These are phyloP conservation scores for Sugiyamaella americana DNA, from an alignment of 805 yeast genomes.

Conservation along the genomic window DNA sequence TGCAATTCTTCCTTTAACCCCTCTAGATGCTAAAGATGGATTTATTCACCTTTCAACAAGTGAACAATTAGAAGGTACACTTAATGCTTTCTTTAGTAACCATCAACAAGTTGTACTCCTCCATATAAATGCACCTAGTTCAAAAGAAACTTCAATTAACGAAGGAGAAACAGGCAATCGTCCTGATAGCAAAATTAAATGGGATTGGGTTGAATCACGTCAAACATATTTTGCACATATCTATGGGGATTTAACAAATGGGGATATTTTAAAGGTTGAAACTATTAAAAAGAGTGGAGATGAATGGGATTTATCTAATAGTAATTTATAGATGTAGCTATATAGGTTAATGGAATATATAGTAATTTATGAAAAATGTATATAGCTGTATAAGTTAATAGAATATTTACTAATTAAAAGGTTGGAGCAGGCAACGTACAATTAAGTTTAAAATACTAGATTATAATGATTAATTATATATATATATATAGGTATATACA, in stretches of 20 bases:
- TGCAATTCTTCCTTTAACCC: slow-evolving; percentile 21
- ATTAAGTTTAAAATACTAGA: too few species aligned
- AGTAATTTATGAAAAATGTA: neutral
- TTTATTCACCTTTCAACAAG: slow-evolving; percentile 26
- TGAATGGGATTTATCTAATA: neutral
- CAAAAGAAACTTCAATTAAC: slow-evolving; percentile 12
- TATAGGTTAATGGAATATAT: neutral
- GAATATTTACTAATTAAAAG: too few species aligned
- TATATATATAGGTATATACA: too few species aligned
- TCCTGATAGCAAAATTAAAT: slow-evolving; percentile 18
- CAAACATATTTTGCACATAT: slow-evolving; percentile 24
- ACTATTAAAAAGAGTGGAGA: slow-evolving; percentile 4
- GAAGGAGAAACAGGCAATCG: slow-evolving; percentile 24
- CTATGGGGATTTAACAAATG: slow-evolving; percentile 24
- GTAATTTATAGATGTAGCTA: slow-evolving; percentile 5
- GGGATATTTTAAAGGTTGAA: slow-evolving; percentile 18
- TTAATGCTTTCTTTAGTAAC: slow-evolving; percentile 19
- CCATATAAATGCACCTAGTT: slow-evolving; percentile 21
- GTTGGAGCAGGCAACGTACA: too few species aligned
- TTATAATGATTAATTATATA: too few species aligned
- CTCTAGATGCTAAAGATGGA: slow-evolving; percentile 26
- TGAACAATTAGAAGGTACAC: slow-evolving; percentile 22
- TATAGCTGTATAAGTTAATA: too few species aligned
- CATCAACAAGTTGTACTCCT: slow-evolving; percentile 18
- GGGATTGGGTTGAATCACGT: slow-evolving; percentile 25